Conservation (phyloP, 2,329 filamentous ascomycete genomes). For the Sporothrix phasma region DNA sequence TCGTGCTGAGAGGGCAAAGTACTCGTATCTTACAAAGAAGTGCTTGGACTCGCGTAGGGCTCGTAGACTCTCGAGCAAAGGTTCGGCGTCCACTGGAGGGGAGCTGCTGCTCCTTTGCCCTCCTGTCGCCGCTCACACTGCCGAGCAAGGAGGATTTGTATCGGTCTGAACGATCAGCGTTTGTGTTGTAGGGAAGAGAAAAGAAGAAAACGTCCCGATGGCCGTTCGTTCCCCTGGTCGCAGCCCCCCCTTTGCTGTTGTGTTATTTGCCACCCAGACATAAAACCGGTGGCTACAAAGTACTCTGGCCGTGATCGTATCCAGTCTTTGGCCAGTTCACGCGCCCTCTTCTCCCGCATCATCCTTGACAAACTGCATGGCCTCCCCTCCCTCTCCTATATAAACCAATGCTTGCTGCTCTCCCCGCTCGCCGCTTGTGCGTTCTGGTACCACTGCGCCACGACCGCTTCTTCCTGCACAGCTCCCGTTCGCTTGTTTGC, state of each 20-base stretch:
- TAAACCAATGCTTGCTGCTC: slow-evolving; percentile 12
- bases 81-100: no score
- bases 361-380: not conserved
- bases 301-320: not conserved
- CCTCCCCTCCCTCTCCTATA: not conserved
- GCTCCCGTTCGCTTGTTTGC: not conserved
- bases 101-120: no score
- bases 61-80: no score
- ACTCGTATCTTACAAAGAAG: no score
- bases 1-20: no score
- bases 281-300: not conserved
- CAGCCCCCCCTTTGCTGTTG: not conserved
- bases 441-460: not conserved
- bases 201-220: not conserved
- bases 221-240: not conserved
- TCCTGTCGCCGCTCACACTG: no score
- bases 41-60: no score
- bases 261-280: not conserved
- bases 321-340: not conserved
- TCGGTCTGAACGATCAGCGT: no score
- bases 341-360: not conserved
- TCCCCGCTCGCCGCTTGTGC: slow-evolving; percentile 13
- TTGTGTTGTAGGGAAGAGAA: slow-evolving; percentile 9
- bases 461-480: not conserved
- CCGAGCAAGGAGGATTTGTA: no score